Evolutionary conservation across 2,329 filamentous ascomycete genomes (phyloP).

Genomic region (Arthrinium phaeospermum): DNA sequence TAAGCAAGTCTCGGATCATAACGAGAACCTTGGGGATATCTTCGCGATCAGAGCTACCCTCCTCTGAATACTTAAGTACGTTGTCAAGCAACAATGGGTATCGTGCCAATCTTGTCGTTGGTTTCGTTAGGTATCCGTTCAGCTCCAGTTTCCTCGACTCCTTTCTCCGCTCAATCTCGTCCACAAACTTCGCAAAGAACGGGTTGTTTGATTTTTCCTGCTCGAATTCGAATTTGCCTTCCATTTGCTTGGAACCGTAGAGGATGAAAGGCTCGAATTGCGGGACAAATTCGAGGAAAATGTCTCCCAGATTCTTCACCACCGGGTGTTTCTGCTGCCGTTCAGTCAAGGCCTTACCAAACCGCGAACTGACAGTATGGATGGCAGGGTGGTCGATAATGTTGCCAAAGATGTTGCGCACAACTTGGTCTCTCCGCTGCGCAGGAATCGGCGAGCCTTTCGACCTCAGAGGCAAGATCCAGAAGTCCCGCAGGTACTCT

Average conservation of each 20-base stretch:
- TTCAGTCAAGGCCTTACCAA: conserved; percentile 86
- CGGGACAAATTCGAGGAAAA: conserved; percentile 90
- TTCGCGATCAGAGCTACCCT: conserved; percentile 86
- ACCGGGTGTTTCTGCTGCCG: conserved; percentile 90
- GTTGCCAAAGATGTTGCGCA: conserved; percentile 94
- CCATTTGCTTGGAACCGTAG: conserved; percentile 94
- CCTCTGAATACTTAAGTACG: conserved; percentile 88
- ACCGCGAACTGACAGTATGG: conserved; percentile 85
- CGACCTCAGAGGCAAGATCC: conserved; percentile 89
- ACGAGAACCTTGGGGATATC: conserved; percentile 90
- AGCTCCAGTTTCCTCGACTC: conserved; percentile 96
- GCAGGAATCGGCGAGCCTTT: conserved; percentile 87
- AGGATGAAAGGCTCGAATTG: conserved; percentile 95
- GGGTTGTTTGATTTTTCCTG: conserved; percentile 89
- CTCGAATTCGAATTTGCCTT: conserved; percentile 97
- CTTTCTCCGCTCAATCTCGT: conserved; percentile 94
- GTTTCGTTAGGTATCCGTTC: conserved; percentile 97
- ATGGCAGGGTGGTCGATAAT: conserved; percentile 84
- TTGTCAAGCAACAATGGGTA: conserved; percentile 93
- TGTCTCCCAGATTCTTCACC: conserved; percentile 88
- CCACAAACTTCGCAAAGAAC: conserved; percentile 87
- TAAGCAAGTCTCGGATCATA: conserved; percentile 85
- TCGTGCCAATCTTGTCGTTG: conserved; percentile 90
- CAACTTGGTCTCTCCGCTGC: conserved; percentile 85
- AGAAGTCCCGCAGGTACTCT: conserved; percentile 97